Conservation (phyloP, 1,284 basidiomycete genomes). For the Fomitopsis pinicola region DNA sequence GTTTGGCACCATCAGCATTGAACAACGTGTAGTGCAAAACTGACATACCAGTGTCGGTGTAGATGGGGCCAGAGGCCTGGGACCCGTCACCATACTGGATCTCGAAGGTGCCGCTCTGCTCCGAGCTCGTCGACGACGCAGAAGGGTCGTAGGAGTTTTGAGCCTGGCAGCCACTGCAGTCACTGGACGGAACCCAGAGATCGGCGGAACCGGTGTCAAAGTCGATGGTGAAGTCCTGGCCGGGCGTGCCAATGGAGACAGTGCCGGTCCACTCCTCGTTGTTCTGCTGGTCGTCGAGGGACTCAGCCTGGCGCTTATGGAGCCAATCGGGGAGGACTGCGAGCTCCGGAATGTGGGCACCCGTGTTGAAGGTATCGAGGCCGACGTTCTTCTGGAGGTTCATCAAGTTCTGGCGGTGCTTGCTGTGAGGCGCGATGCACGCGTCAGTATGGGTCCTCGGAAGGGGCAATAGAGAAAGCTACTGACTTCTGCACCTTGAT, state of each 20-base stretch:
- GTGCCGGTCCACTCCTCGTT: slow-evolving; percentile 16
- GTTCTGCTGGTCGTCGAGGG: slow-evolving; percentile 13
- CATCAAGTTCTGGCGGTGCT: slow-evolving; percentile 18
- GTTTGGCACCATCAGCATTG: not conserved
- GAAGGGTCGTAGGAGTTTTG: slow-evolving; percentile 27
- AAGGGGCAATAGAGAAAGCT: not conserved
- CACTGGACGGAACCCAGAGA: slow-evolving; percentile 21
- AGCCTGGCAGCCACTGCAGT: slow-evolving; percentile 16
- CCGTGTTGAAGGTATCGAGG: slow-evolving; percentile 5
- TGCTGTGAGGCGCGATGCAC: slow-evolving; percentile 8
- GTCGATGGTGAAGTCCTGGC: slow-evolving; percentile 19
- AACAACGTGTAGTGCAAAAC: not conserved
- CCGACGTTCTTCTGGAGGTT: slow-evolving; percentile 20
- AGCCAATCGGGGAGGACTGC: slow-evolving; percentile 3
- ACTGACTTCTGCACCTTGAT: slow-evolving; percentile 16
- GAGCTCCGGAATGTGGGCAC: slow-evolving; percentile 8
- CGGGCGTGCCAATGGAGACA: slow-evolving; percentile 18
- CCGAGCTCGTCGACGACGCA: slow-evolving; percentile 31
- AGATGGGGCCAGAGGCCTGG: slow-evolving; percentile 44
- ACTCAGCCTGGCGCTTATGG: slow-evolving; percentile 9
- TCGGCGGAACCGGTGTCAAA: slow-evolving; percentile 27
- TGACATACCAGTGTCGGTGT: slow-evolving; percentile 40
- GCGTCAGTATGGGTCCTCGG: not conserved
- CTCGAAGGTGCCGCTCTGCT: slow-evolving; percentile 32
- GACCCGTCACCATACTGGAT: slow-evolving; percentile 57